These are phyloP conservation scores for Manihot esculenta DNA, from an alignment of 441 rosid species.

Conservation along the genomic window DNA sequence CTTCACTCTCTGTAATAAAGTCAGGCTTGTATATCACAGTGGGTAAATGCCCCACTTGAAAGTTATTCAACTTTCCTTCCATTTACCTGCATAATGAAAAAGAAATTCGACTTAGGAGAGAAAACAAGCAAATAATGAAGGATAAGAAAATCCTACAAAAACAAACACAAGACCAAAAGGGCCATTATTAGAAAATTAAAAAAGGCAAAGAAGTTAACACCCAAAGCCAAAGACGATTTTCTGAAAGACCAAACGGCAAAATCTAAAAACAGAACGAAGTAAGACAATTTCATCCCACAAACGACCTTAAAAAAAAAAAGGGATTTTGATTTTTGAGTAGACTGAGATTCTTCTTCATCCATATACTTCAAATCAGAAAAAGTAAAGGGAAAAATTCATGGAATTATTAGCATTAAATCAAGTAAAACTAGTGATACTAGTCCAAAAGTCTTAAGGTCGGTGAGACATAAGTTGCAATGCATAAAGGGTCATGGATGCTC, in stretches of 20 bases:
- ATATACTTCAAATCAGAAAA: too few relatives aligned
- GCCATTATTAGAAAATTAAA: background rate
- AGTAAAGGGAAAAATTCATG: too few relatives aligned
- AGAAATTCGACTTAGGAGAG: background rate
- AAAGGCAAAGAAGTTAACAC: background rate
- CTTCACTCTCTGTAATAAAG: conserved; percentile 58
- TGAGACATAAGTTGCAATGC: too few relatives aligned
- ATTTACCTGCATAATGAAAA: conserved; percentile 14
- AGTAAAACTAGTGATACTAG: too few relatives aligned
- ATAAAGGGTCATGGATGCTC: too few relatives aligned
- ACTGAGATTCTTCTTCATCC: background rate
- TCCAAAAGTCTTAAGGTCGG: too few relatives aligned
- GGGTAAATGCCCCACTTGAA: conserved; percentile 59
- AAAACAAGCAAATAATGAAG: background rate
- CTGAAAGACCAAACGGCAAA: background rate
- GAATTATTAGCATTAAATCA: too few relatives aligned
- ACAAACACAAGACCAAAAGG: background rate
- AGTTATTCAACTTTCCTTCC: conserved; percentile 43
- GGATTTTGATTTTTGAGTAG: background rate
- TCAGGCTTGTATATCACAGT: conserved; percentile 65
- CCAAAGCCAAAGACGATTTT: background rate
- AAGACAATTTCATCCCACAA: too few relatives aligned
- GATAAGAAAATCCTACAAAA: background rate
- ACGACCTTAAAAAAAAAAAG: background rate
- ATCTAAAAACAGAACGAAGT: too few relatives aligned